Evolutionary conservation across 441 rosid genomes (phyloP).

Genomic region (Theobroma grandiflorum): DNA sequence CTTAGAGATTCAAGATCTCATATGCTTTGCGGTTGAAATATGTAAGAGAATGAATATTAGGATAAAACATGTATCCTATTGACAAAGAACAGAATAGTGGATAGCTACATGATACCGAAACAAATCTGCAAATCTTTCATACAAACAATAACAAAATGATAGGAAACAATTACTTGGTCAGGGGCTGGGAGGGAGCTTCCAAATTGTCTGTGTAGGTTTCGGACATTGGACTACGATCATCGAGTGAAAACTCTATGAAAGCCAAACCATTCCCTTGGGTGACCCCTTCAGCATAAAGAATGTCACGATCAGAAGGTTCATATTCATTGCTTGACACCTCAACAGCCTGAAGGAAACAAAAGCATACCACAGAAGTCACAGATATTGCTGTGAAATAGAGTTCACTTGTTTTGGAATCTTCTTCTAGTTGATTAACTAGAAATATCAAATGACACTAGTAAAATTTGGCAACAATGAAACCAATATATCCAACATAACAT

Average conservation of each 20-base stretch:
- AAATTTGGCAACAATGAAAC: background rate
- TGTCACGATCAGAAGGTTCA: constrained; percentile 94
- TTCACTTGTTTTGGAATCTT: background rate
- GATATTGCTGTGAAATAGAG: background rate
- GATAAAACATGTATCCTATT: background rate
- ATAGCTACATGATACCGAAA: constrained; percentile 1
- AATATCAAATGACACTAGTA: background rate
- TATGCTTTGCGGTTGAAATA: background rate
- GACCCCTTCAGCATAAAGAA: constrained; percentile 98
- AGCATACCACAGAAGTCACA: background rate
- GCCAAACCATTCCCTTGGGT: constrained; percentile 98
- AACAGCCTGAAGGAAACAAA: constrained; percentile 73
- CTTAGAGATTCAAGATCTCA: constrained; percentile 19
- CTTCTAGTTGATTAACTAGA: constrained; percentile 6
- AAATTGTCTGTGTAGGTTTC: constrained; percentile 79
- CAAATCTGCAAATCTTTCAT: background rate
- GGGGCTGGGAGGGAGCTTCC: constrained; percentile 67
- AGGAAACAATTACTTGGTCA: constrained; percentile 59
- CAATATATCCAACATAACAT: background rate
- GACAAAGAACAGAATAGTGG: too few relatives aligned
- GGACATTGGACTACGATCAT: constrained; percentile 91
- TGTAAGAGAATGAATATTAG: background rate
- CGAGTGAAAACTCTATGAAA: constrained; percentile 92
- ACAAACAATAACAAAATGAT: constrained; percentile 4
- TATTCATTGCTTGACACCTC: constrained; percentile 98